These are phyloP conservation scores for Ophiostoma pallidulum DNA, from an alignment of 2,329 filamentous ascomycete genomes.

Conservation along the genomic window DNA sequence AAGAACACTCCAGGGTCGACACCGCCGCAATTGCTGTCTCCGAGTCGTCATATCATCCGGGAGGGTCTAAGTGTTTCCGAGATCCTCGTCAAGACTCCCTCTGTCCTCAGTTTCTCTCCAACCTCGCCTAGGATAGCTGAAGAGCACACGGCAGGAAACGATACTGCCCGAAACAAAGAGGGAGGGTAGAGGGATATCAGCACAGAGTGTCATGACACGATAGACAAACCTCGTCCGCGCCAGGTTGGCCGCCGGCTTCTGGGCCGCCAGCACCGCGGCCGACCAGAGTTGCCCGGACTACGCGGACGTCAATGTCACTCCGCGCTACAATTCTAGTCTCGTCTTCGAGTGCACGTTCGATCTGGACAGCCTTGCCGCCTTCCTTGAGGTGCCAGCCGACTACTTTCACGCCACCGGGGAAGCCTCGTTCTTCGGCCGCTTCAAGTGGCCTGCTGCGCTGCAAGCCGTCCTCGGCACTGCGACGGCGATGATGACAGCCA, in stretches of 20 bases:
- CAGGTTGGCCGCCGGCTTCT: slow-evolving; percentile 3
- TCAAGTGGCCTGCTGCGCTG: slow-evolving; percentile 64
- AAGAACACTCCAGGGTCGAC: no score
- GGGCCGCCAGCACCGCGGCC: neutral
- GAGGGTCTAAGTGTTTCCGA: no score
- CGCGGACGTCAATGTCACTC: slow-evolving; percentile 51
- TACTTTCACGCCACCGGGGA: slow-evolving; percentile 70
- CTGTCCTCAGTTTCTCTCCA: no score
- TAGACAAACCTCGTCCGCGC: slow-evolving; percentile 3
- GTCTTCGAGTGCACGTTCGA: slow-evolving; percentile 98
- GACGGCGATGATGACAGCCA: slow-evolving; percentile 60
- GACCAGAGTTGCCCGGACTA: slow-evolving; percentile 52
- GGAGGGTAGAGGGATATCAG: no score
- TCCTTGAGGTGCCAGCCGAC: slow-evolving; percentile 70
- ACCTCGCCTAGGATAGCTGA: no score
- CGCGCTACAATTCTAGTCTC: slow-evolving; percentile 54
- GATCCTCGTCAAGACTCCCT: no score
- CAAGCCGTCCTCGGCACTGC: slow-evolving; percentile 60
- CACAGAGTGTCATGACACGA: no score
- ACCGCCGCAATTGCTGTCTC: no score
- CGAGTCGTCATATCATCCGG: no score
- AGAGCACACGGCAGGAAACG: no score
- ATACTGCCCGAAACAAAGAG: no score
- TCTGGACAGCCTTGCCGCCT: slow-evolving; percentile 80
- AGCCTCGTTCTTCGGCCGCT: slow-evolving; percentile 60